A percentile compares a stretch with the other conserved stretches of the same genome.
Conservation (phyloP, 257 asterid genomes). For the Galeopsis tetrahit region DNA sequence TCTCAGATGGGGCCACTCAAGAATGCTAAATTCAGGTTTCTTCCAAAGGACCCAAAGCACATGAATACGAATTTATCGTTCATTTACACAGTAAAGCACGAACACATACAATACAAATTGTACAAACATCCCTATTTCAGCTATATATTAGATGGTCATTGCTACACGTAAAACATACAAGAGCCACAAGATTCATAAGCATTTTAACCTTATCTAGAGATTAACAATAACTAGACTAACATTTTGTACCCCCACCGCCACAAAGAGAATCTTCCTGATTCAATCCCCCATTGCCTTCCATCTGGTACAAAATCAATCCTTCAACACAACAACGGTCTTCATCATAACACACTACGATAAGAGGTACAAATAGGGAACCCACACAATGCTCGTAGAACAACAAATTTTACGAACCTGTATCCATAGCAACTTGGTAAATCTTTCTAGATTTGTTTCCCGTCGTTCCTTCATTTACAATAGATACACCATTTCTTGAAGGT, state of each 20-base stretch:
- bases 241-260: constrained; percentile 31
- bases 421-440: not conserved
- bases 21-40: not conserved
- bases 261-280: constrained; percentile 27
- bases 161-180: not conserved
- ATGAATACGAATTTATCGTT: not conserved
- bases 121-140: not conserved
- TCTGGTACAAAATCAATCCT: constrained; percentile 10
- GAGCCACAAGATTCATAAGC: constrained; percentile 16
- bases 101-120: not conserved
- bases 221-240: constrained; percentile 9
- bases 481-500: constrained; percentile 1
- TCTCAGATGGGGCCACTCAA: constrained; percentile 13
- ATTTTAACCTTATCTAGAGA: not conserved
- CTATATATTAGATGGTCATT: constrained; percentile 13
- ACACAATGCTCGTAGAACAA: not conserved
- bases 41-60: not conserved
- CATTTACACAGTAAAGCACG: not conserved
- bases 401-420: constrained; percentile 5
- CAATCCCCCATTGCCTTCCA: constrained; percentile 17
- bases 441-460: not conserved
- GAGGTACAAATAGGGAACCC: constrained; percentile 7
- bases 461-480: not conserved
- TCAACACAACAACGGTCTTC: constrained; percentile 23
- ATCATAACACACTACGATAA: not conserved